Evolutionary conservation across 257 asterid genomes (phyloP).

Genomic region (Solanum dulcamara): DNA sequence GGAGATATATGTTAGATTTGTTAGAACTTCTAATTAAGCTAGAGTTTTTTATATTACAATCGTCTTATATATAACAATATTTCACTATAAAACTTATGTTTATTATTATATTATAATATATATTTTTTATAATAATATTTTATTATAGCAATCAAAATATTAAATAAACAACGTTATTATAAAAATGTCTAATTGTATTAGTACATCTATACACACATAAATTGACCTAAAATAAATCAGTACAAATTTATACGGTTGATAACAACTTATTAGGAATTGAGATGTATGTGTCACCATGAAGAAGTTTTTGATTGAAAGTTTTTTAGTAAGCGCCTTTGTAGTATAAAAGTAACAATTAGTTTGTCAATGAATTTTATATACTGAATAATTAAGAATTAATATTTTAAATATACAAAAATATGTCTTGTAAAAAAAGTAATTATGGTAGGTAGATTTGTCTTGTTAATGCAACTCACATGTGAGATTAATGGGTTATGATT

Average conservation of each 20-base stretch:
- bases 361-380: not conserved
- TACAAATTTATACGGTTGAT: rapidly evolving
- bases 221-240: no score
- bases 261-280: not conserved
- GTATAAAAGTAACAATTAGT: not conserved
- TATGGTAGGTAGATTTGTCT: not conserved
- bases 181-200: not conserved
- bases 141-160: not conserved
- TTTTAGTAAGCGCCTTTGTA: not conserved
- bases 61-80: not conserved
- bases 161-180: not conserved
- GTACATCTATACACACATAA: not conserved
- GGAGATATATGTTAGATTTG: not conserved
- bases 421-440: not conserved
- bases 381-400: not conserved
- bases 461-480: not conserved
- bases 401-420: not conserved
- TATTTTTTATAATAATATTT: not conserved
- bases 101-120: not conserved
- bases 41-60: not conserved
- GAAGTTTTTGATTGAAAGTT: not conserved
- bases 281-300: not conserved
- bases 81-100: not conserved
- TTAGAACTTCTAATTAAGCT: not conserved
- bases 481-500: not conserved